Percentiles rank a stretch among this genome's conserved stretches.
Conservation (phyloP, 2,329 filamentous ascomycete species). For the Penicillium brevicompactum region DNA sequence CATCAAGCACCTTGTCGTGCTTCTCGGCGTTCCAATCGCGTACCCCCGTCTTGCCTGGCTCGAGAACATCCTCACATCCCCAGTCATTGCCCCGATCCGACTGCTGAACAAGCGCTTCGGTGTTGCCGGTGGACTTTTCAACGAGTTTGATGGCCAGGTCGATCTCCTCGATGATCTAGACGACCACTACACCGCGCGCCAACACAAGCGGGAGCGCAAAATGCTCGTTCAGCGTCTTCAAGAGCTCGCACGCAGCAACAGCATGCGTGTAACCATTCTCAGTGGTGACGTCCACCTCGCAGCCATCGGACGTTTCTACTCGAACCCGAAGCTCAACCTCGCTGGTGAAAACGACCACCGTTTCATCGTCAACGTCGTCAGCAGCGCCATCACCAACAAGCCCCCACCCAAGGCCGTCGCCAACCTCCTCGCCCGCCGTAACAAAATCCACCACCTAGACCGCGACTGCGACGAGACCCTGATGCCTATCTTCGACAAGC, state of each 20-base stretch:
- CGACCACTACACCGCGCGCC: slow-evolving; percentile 81
- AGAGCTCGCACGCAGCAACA: slow-evolving; percentile 56
- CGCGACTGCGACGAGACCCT: slow-evolving; percentile 65
- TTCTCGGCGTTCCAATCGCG: slow-evolving; percentile 72
- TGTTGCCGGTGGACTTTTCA: slow-evolving; percentile 82
- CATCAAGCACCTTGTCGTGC: slow-evolving; percentile 64
- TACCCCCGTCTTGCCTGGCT: slow-evolving; percentile 85
- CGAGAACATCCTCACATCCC: slow-evolving; percentile 86
- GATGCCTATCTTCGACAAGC: slow-evolving; percentile 63
- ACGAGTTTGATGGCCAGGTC: slow-evolving; percentile 81
- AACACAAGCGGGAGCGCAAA: slow-evolving; percentile 86
- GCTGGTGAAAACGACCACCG: slow-evolving; percentile 61
- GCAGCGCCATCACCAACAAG: slow-evolving; percentile 68
- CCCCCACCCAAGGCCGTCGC: slow-evolving; percentile 66
- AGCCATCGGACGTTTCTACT: slow-evolving; percentile 66
- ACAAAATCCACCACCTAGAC: slow-evolving; percentile 68
- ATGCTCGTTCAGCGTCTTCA: slow-evolving; percentile 69
- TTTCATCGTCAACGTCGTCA: slow-evolving; percentile 67
- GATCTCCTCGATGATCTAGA: slow-evolving; percentile 67
- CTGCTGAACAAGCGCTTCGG: slow-evolving; percentile 90
- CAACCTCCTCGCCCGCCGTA: slow-evolving; percentile 63
- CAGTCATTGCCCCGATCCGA: slow-evolving; percentile 83
- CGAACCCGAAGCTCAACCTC: slow-evolving; percentile 59
- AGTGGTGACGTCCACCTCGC: slow-evolving; percentile 59
- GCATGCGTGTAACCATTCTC: slow-evolving; percentile 62